Conservation (phyloP, 768 basidiomycete species). For the Cubamyces lactineus region DNA sequence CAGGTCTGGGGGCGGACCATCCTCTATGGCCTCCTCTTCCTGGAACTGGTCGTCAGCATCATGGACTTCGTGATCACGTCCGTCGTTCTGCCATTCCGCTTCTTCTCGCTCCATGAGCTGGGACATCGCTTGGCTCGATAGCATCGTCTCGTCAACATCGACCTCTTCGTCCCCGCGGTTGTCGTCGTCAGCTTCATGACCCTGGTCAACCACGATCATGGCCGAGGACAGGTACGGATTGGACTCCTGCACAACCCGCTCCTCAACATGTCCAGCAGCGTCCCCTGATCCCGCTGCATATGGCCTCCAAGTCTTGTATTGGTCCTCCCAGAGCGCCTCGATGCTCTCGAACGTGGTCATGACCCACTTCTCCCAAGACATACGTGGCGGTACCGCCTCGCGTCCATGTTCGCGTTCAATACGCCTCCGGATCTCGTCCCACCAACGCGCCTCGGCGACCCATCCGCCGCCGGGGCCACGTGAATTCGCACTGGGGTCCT, state of each 20-base stretch:
- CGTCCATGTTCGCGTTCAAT: constrained; percentile 53
- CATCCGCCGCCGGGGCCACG: constrained; percentile 63
- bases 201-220: neutral
- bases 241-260: constrained; percentile 10
- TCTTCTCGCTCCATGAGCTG: constrained; percentile 40
- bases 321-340: constrained; percentile 80
- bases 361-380: constrained; percentile 71
- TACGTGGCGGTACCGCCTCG: constrained; percentile 30
- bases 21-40: constrained; percentile 40
- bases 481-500: constrained; percentile 66
- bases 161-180: constrained; percentile 36
- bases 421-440: constrained; percentile 68
- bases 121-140: constrained; percentile 54
- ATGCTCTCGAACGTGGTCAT: constrained; percentile 92
- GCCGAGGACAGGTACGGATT: constrained; percentile 30
- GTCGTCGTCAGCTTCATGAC: neutral
- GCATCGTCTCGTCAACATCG: constrained; percentile 56
- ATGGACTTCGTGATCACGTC: constrained; percentile 33
- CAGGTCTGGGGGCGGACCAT: constrained; percentile 33
- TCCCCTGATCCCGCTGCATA: neutral
- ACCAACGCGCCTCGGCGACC: constrained; percentile 74
- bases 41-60: constrained; percentile 29
- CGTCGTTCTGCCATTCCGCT: constrained; percentile 27
- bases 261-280: neutral
- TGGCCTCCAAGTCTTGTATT: constrained; percentile 63